Percentiles rank a stretch among this genome's conserved stretches.
Conservation (phyloP, 148 eudicot genomes). For the Suaeda aralocaspica region DNA sequence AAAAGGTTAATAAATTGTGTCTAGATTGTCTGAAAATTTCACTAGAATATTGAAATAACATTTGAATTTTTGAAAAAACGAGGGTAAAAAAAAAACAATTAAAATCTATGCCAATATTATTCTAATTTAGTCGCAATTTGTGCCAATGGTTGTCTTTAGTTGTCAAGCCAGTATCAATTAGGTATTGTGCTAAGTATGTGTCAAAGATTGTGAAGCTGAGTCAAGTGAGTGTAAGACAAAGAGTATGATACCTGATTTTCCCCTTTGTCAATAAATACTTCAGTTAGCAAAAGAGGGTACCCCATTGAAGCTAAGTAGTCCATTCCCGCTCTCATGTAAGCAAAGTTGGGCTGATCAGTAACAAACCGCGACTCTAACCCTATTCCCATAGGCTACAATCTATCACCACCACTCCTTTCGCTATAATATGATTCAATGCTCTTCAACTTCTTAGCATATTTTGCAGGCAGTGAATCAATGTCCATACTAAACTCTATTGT, state of each 20-base stretch:
- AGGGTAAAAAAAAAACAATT: too few relatives aligned
- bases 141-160: too few relatives aligned
- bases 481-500: conserved; percentile 43
- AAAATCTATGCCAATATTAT: too few relatives aligned
- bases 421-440: conserved; percentile 33
- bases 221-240: too few relatives aligned
- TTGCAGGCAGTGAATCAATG: conserved; percentile 31
- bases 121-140: too few relatives aligned
- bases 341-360: conserved; percentile 43
- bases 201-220: too few relatives aligned
- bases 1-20: too few relatives aligned
- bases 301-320: conserved; percentile 39
- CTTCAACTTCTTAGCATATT: conserved; percentile 44
- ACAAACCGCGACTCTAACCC: conserved; percentile 50
- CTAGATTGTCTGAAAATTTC: too few relatives aligned
- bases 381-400: conserved; percentile 35
- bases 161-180: too few relatives aligned
- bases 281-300: conserved; percentile 58
- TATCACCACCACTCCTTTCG: conserved; percentile 15
- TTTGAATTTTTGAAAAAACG: too few relatives aligned
- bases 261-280: conserved; percentile 42
- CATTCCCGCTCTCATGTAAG: conserved; percentile 57
- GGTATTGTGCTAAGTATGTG: too few relatives aligned
- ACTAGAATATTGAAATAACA: too few relatives aligned
- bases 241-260: conserved; percentile 36